These are phyloP conservation scores for Dipteronia dyeriana DNA, from an alignment of 345 rosid genomes.

Conservation along the genomic window DNA sequence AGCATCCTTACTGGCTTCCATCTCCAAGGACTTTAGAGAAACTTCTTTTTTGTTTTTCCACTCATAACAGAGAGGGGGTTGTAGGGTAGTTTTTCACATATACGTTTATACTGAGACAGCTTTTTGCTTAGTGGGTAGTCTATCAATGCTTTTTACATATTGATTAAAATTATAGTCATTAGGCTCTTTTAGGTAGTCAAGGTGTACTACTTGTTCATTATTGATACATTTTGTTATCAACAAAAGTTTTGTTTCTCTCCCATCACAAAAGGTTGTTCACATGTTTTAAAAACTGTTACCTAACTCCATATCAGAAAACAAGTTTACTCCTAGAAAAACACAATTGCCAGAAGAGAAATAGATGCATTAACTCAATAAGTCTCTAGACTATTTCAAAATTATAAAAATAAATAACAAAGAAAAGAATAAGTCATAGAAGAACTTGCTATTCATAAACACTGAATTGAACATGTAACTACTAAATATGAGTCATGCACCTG, in stretches of 20 bases:
- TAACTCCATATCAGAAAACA: background rate
- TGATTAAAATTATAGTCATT: background rate
- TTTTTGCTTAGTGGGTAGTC: background rate
- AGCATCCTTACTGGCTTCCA: background rate
- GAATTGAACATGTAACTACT: background rate
- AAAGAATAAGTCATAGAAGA: background rate
- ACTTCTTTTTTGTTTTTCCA: background rate
- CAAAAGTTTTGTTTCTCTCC: background rate
- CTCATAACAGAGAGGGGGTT: background rate
- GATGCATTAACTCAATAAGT: background rate
- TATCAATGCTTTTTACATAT: background rate
- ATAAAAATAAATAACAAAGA: background rate
- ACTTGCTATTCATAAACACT: background rate
- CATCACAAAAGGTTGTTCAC: background rate
- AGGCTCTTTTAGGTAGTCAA: background rate
- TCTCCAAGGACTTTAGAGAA: background rate
- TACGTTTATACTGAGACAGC: background rate
- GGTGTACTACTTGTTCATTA: background rate
- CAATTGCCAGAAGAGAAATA: background rate
- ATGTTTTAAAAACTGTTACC: background rate
- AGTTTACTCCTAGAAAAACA: background rate
- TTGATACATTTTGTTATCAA: background rate
- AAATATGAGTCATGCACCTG: conserved; percentile 45
- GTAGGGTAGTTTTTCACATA: background rate
- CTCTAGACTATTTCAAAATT: background rate